Base-by-base conservation (phyloP, 2,329 filamentous ascomycete species). In the Aspergillus nomiae region DNA sequence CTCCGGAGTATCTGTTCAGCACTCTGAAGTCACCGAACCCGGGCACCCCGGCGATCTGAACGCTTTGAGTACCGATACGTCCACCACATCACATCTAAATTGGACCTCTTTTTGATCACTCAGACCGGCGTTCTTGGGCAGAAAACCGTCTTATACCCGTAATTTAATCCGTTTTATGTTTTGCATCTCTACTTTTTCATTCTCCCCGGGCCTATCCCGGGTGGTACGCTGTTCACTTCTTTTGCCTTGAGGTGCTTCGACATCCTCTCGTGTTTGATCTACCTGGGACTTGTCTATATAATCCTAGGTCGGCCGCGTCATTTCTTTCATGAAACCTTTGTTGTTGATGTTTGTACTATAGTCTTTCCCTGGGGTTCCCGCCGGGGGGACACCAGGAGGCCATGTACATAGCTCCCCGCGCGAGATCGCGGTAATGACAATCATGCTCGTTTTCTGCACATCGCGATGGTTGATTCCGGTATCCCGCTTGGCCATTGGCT, bases 1-100 rank as follows among this genome's bases (percentile, higher is more conserved):
- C 81, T 24, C 81, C 81, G 1, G 80, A 82, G 71, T 80, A 81
- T 63, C 76, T 83, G 1, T 78, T 83, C 63, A 78, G 79, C 63
- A 75, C 76, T 24, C 65, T 81, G 46, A 72, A 74, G 34, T 73
- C 78, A 38, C 71, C 73, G 30, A 73, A 74, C 50, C 74, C 76
- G 7, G 73, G 73, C 54, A 73, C 73, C 21, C 77, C 78, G 10
- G 67, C 67, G 48, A 71, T 81, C 67, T 78, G 69, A 73, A 43
- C 36, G 61, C 53, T n/a, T 8, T 5, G 32, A 10, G 45, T 21
- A 36, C 57, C 38, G 24, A 58, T 51, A 11, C 28, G 21, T 54
- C 19, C 32, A 55, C 59, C 56, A 45, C 62, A 61, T 61, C 34
- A 43, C 61, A 60, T 62, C 34, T 63, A 56, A 54, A 16, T 54